phyloP scores from a whole-genome alignment of 768 basidiomycete species.

The Rhizopogon roseolus region DNA sequence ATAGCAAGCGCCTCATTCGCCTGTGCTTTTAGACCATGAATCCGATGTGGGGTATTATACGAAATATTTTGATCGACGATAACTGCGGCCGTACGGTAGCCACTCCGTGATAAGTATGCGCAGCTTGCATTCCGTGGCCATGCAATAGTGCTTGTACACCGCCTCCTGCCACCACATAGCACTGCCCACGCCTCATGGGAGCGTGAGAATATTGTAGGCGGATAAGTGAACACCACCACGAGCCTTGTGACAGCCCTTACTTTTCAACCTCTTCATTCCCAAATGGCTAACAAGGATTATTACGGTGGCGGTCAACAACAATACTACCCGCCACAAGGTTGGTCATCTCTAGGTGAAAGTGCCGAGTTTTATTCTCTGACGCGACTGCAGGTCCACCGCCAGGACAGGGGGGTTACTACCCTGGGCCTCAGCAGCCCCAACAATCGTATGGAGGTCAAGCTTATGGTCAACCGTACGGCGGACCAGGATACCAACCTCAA shows the following conservation, averaged over 20 bases:
- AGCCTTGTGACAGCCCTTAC: constrained; percentile 4
- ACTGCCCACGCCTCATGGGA: background rate
- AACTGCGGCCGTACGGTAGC: background rate
- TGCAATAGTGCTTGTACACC: background rate
- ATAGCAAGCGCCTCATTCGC: background rate
- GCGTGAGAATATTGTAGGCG: constrained; percentile 1
- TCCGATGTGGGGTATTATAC: no score
- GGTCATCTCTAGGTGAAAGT: constrained; percentile 6
- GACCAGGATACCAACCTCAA: constrained; percentile 47
- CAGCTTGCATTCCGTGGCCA: background rate
- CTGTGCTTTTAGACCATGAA: background rate
- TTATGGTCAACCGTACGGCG: constrained; percentile 29
- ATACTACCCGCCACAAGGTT: constrained; percentile 51
- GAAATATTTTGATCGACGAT: background rate
- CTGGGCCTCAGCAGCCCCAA: constrained; percentile 58
- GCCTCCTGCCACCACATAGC: background rate
- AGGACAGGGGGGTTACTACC: constrained; percentile 65
- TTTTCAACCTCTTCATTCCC: constrained; percentile 12
- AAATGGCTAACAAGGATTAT: constrained; percentile 75
- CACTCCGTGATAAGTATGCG: background rate
- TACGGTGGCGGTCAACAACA: constrained; percentile 49
- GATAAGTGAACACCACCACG: background rate
- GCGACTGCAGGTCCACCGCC: constrained; percentile 41
- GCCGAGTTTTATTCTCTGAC: background rate
- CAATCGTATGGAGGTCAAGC: constrained; percentile 59